These are phyloP conservation scores for Macrophomina phaseolina DNA, from an alignment of 2,329 filamentous ascomycete species.

Conservation along the genomic window DNA sequence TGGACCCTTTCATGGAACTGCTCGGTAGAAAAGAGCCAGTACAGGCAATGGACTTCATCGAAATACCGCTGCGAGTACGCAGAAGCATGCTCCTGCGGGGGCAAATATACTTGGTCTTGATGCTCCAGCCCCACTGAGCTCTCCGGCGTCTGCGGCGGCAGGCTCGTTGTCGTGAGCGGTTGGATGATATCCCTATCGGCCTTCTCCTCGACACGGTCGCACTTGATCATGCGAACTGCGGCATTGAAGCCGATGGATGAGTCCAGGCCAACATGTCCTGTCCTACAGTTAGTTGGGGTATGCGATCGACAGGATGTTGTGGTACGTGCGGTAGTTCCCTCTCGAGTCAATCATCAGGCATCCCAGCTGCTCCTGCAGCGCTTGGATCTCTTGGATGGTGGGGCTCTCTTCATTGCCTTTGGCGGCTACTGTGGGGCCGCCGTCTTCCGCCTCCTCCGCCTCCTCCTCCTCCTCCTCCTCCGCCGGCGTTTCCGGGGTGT, in stretches of 20 bases:
- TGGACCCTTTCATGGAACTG: conserved; percentile 40
- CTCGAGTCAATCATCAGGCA: conserved; percentile 46
- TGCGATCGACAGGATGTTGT: fast-evolving
- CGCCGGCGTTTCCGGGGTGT: conserved; percentile 32
- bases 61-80: conserved; percentile 43
- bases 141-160: conserved; percentile 35
- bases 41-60: conserved; percentile 43
- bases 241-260: conserved; percentile 47
- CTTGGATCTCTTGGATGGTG: conserved; percentile 38
- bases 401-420: conserved; percentile 25
- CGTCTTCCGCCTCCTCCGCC: neutral
- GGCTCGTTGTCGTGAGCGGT: conserved; percentile 38
- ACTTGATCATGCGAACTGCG: conserved; percentile 41
- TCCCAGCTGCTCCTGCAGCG: conserved; percentile 44
- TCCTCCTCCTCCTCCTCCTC: conserved; percentile 35
- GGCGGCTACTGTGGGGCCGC: conserved; percentile 33
- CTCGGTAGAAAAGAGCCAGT: conserved; percentile 46
- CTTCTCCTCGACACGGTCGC: conserved; percentile 29
- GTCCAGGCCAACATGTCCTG: conserved; percentile 43
- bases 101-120: conserved; percentile 38
- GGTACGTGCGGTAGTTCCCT: conserved; percentile 38
- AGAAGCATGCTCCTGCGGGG: conserved; percentile 38
- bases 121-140: conserved; percentile 26
- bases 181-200: conserved; percentile 37
- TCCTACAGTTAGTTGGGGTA: neutral